Evolutionary conservation across 106 monocot species (phyloP).

Genomic region (Platanthera zijinensis): DNA sequence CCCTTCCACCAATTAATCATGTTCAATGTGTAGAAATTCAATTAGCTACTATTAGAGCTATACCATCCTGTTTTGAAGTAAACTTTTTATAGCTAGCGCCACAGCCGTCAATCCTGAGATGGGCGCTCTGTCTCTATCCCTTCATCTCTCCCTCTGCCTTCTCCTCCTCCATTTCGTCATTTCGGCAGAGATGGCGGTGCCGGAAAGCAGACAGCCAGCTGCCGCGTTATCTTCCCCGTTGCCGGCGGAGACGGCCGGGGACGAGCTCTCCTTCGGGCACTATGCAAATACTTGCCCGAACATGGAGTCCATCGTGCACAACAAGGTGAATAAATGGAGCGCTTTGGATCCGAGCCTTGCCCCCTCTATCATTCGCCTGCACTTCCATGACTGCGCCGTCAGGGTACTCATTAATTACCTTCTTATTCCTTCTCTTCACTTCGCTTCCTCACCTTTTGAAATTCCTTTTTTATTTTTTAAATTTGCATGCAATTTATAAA

Average conservation of each 20-base stretch:
- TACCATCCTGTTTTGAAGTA: too few species aligned
- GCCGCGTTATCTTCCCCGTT: not conserved
- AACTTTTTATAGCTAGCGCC: too few species aligned
- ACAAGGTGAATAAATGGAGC: conserved; percentile 34
- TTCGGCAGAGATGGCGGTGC: too few species aligned
- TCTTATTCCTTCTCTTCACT: too few species aligned
- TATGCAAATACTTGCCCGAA: conserved; percentile 46
- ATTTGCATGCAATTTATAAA: too few species aligned
- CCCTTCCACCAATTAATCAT: not conserved
- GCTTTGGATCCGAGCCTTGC: conserved; percentile 40
- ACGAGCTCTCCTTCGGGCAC: conserved; percentile 28
- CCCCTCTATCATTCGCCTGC: conserved; percentile 43
- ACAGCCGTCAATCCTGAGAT: not conserved
- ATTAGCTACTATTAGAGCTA: not conserved
- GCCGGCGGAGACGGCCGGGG: not conserved
- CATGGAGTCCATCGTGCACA: conserved; percentile 46
- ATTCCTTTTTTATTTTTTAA: too few species aligned
- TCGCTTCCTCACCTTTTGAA: too few species aligned
- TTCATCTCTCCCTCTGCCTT: not conserved
- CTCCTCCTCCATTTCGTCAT: not conserved
- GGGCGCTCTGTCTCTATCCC: not conserved
- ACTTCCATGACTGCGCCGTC: conserved; percentile 58
- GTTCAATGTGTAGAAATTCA: not conserved
- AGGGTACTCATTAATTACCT: conserved; percentile 23
- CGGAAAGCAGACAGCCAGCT: not conserved